Conservation (phyloP, 495 filamentous ascomycete species). For the Saxophila tyrrhenica region DNA sequence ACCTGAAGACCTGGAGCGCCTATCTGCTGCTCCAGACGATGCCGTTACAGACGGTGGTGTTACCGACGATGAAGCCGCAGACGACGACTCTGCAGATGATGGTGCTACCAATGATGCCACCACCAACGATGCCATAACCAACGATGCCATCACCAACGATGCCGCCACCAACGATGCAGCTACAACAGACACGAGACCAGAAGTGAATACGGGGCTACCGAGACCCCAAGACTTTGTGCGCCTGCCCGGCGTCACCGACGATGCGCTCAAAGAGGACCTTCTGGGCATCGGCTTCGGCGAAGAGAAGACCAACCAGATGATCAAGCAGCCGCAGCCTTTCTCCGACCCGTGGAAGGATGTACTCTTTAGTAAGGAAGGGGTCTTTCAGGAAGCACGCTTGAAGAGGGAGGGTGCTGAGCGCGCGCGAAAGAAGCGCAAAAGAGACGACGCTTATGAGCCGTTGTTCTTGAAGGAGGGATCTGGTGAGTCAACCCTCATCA, state of each 20-base stretch:
- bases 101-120: no score
- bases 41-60: no score
- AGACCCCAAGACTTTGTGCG: background rate
- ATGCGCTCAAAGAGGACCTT: slow-evolving; percentile 6
- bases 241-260: background rate
- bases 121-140: no score
- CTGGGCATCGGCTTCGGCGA: slow-evolving; percentile 2
- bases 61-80: no score
- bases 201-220: background rate
- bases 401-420: background rate
- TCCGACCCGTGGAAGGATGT: background rate
- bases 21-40: no score
- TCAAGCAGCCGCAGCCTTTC: background rate
- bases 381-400: background rate
- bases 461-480: background rate
- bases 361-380: background rate
- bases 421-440: background rate
- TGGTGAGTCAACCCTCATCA: slow-evolving; percentile 1
- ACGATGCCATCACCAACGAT: no score
- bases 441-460: slow-evolving; percentile 2
- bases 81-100: no score
- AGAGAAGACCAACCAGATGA: background rate
- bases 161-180: no score
- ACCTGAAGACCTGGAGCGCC: no score
- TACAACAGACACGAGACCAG: no score